phyloP scores from a whole-genome alignment of 2,329 filamentous ascomycete species.

The Sarocladiaceae sp. region DNA sequence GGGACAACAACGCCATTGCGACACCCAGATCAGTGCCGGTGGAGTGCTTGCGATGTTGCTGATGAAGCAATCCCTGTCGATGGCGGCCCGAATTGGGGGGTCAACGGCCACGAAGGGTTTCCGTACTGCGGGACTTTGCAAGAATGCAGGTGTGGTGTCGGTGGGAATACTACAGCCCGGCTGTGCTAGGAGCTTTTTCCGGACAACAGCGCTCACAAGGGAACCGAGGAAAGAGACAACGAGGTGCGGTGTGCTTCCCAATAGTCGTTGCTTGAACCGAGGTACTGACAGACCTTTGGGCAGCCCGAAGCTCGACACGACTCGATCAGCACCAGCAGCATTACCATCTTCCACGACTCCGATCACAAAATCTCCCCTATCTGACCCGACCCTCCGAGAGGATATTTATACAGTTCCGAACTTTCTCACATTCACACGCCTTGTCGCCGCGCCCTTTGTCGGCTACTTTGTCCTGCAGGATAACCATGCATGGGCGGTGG shows the following conservation, averaged over 20 bases:
- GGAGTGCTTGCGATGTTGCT: constrained; percentile 4
- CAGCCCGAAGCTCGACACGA: not conserved
- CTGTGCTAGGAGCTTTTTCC: not conserved
- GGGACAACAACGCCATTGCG: not conserved
- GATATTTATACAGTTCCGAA: constrained; percentile 98
- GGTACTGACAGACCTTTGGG: not conserved
- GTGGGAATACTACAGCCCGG: not conserved
- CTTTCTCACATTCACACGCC: constrained; percentile 80
- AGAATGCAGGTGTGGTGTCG: not conserved
- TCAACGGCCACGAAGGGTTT: not conserved
- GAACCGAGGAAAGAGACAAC: not conserved
- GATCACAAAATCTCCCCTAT: not conserved
- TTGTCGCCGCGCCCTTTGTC: constrained; percentile 76
- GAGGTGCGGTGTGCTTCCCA: not conserved
- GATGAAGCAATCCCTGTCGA: not conserved
- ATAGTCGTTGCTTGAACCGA: not conserved
- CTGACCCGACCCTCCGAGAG: constrained; percentile 52
- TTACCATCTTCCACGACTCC: not conserved
- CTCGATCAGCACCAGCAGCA: not conserved
- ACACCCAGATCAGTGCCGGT: too few species aligned
- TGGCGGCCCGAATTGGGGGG: not conserved
- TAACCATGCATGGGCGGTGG: constrained; percentile 72
- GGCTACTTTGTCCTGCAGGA: constrained; percentile 87
- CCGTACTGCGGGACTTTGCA: not conserved
- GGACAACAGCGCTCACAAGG: not conserved